Base-by-base conservation (phyloP, 805 yeast genomes). In the Millerozyma acaciae region DNA sequence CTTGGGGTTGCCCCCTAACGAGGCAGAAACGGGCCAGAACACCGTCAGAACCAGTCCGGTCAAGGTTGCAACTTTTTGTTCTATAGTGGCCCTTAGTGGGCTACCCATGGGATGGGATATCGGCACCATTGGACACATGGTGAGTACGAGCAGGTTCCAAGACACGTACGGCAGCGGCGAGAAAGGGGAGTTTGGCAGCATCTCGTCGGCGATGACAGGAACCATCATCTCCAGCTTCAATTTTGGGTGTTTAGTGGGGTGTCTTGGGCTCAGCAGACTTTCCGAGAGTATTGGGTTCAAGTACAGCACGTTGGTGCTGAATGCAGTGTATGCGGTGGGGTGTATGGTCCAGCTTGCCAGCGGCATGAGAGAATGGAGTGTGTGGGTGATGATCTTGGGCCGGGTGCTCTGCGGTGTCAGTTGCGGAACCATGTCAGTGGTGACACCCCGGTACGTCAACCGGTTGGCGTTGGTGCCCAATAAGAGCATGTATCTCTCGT, bases 101-200 rank as follows among this genome's bases (percentile, higher is more conserved):
- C 45, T 53, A 20, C 49, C 53, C 7, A 27, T 51, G 4, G 58
- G 60, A 1, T 53, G 56, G 58, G 58, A 51, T 30, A 48, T 52
- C 18, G 57, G 53, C 6, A 47, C 55, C 7, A 42, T 44, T 5
- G 50, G 51, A 3, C 35, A 43, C 20, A 26, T 45, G 15, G 21
- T 47, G 13, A 38, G 34, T 12, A 20, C 23, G 6, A 8, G n/a
- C 13, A 20, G 15, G 12, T 28, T 28, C 21, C 20, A 28, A 22
- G 21, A 31, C 26, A 19, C 30, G 10, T 35, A 25, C 22, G 29
- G 27, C 5, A 25, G 6, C 18, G 13, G 15, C 4, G 17, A 18
- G 6, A 23, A 7, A 7, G 26, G 6, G 12, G 26, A 16, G 4
- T 32, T 23, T 19, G 33, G 38, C 4, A 20, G 12, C 8, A 20